These are phyloP conservation scores for Helianthus tuberosus DNA, from an alignment of 129 eudicot species.

Conservation along the genomic window DNA sequence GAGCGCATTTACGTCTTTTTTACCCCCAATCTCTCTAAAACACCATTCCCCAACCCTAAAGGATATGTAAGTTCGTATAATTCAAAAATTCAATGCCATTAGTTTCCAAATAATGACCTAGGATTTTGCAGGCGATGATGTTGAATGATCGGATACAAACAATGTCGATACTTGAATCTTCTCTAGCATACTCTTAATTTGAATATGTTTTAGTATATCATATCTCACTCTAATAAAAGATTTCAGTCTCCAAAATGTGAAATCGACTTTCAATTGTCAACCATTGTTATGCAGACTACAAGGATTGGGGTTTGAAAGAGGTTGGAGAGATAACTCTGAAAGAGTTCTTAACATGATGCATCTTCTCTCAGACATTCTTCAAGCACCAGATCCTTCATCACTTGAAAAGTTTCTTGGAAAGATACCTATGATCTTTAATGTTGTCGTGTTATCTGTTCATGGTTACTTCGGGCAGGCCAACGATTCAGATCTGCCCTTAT, in stretches of 20 bases:
- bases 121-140: slow-evolving; percentile 71
- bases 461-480: slow-evolving; percentile 99
- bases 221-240: slow-evolving; percentile 17
- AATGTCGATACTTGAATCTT: slow-evolving; percentile 69
- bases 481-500: slow-evolving; percentile 97
- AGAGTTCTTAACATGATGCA: slow-evolving; percentile 78
- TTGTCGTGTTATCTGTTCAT: slow-evolving; percentile 85
- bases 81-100: neutral
- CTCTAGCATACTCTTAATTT: slow-evolving; percentile 77
- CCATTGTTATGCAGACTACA: slow-evolving; percentile 61
- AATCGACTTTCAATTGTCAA: neutral
- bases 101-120: neutral
- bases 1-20: too few relatives aligned
- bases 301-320: slow-evolving; percentile 97
- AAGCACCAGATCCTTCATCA: slow-evolving; percentile 93
- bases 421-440: slow-evolving; percentile 94
- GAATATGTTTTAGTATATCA: slow-evolving; percentile 58
- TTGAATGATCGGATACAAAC: slow-evolving; percentile 85
- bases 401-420: slow-evolving; percentile 87
- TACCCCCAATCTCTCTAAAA: too few relatives aligned
- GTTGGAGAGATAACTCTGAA: slow-evolving; percentile 93
- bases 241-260: neutral
- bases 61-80: slow-evolving; percentile 64
- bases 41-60: too few relatives aligned
- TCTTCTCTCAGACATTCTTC: slow-evolving; percentile 88